phyloP scores from a whole-genome alignment of 345 rosid species.

The Eutrema japonicum region DNA sequence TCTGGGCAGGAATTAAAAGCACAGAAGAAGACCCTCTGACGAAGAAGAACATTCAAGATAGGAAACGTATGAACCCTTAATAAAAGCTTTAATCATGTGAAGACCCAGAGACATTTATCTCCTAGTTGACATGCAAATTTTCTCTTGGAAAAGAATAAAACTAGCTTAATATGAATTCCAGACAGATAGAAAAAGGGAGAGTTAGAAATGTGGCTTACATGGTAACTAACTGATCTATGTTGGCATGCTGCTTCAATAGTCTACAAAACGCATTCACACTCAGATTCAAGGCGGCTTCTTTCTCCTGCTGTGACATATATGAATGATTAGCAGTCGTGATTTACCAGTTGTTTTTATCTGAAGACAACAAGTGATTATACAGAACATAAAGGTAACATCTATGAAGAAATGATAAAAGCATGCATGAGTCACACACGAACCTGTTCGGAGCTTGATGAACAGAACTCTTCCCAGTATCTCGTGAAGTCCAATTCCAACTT shows the following conservation, averaged over 20 bases:
- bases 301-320: conserved; percentile 66
- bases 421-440: conserved; percentile 40
- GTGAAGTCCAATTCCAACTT: conserved; percentile 93
- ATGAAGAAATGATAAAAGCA: conserved; percentile 8
- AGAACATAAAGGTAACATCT: neutral
- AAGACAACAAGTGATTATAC: neutral
- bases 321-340: conserved; percentile 34
- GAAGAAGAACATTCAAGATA: conserved; percentile 12
- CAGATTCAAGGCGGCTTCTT: conserved; percentile 89
- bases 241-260: conserved; percentile 88
- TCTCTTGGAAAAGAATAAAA: neutral
- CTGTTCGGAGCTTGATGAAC: conserved; percentile 93
- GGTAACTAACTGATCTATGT: conserved; percentile 87
- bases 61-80: conserved; percentile 5
- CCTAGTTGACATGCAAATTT: conserved; percentile 12
- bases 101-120: conserved; percentile 8
- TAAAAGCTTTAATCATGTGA: neutral
- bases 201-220: conserved; percentile 54
- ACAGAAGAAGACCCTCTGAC: conserved; percentile 5
- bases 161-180: conserved; percentile 11
- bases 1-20: conserved; percentile 12
- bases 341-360: neutral
- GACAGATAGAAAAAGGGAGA: neutral
- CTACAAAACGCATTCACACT: conserved; percentile 87
- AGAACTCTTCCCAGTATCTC: conserved; percentile 95